These are phyloP conservation scores for Epichloe bromicola DNA, from an alignment of 2,329 filamentous ascomycete genomes.

Conservation along the genomic window DNA sequence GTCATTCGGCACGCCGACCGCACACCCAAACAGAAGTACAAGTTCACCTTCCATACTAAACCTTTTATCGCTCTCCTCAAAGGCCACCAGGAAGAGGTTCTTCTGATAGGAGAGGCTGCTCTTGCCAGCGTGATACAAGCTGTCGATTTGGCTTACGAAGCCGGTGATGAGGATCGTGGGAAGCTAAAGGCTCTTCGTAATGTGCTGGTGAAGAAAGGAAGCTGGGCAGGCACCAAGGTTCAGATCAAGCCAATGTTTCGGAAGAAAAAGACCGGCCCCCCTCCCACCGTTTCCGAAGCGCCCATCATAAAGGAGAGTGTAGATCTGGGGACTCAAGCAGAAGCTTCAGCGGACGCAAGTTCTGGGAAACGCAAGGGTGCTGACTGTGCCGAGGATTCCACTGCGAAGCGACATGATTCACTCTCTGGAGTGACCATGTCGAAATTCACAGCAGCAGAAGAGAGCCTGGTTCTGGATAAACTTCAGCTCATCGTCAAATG, in stretches of 20 bases:
- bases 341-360: slow-evolving; percentile 6
- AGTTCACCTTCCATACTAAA: slow-evolving; percentile 95
- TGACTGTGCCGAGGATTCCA: slow-evolving; percentile 3
- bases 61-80: slow-evolving; percentile 92
- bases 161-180: slow-evolving; percentile 68
- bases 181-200: slow-evolving; percentile 82
- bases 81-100: slow-evolving; percentile 90
- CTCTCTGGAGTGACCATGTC: slow-evolving; percentile 85
- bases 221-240: slow-evolving; percentile 91
- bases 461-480: slow-evolving; percentile 88
- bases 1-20: slow-evolving; percentile 94
- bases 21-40: slow-evolving; percentile 98
- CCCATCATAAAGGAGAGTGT: slow-evolving; percentile 17
- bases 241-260: slow-evolving; percentile 99
- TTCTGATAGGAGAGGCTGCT: slow-evolving; percentile 84
- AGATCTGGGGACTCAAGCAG: slow-evolving; percentile 9
- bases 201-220: slow-evolving; percentile 81
- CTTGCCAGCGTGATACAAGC: slow-evolving; percentile 80
- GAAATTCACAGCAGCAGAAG: slow-evolving; percentile 83
- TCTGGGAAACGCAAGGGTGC: slow-evolving; percentile 10
- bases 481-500: slow-evolving; percentile 96
- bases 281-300: slow-evolving; percentile 24
- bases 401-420: slow-evolving; percentile 63
- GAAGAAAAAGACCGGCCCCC: slow-evolving; percentile 61
- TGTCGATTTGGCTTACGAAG: slow-evolving; percentile 65